A percentile compares a stretch with the other conserved stretches of the same genome.
These are phyloP conservation scores for Solioccasus polychromus DNA, from an alignment of 768 basidiomycete genomes.

Conservation along the genomic window DNA sequence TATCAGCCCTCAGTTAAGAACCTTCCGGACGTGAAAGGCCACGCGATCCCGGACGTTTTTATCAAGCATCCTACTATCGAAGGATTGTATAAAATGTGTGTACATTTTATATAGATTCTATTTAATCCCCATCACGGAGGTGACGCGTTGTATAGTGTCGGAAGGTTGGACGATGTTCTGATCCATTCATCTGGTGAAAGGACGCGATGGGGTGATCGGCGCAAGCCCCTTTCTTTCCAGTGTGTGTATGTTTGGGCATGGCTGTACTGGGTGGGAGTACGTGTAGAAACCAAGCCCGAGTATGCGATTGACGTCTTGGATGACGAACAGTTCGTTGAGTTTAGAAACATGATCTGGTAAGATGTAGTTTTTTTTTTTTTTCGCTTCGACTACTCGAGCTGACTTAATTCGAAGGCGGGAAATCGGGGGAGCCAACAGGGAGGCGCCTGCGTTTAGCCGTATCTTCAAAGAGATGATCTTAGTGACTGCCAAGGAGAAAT, in stretches of 20 bases:
- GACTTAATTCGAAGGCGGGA: conserved; percentile 25
- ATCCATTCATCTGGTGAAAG: conserved; percentile 34
- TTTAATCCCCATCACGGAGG: background rate
- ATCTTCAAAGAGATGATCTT: conserved; percentile 54
- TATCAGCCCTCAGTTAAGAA: conserved; percentile 34
- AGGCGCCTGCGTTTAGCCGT: conserved; percentile 39
- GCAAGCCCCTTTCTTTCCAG: conserved; percentile 24
- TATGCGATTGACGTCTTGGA: conserved; percentile 33
- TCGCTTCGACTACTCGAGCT: conserved; percentile 10
- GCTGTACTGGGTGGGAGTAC: conserved; percentile 28
- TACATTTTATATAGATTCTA: background rate
- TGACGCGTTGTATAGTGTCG: conserved; percentile 38
- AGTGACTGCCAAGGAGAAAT: conserved; percentile 39
- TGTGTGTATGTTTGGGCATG: conserved; percentile 40
- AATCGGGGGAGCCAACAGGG: conserved; percentile 42
- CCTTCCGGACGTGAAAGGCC: conserved; percentile 37
- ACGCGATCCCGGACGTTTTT: conserved; percentile 44
- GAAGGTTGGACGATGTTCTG: conserved; percentile 36
- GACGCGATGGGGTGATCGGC: conserved; percentile 31
- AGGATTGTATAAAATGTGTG: conserved; percentile 42
- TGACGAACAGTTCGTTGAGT: conserved; percentile 24
- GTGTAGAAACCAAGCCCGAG: conserved; percentile 32
- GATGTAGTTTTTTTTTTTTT: too few species aligned
- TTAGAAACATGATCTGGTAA: conserved; percentile 39
- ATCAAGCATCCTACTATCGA: conserved; percentile 41